Evolutionary conservation across 2,329 filamentous ascomycete genomes (phyloP), one percentile per base, ranked within the genome.

Genomic region (Mariannaea elegans): DNA sequence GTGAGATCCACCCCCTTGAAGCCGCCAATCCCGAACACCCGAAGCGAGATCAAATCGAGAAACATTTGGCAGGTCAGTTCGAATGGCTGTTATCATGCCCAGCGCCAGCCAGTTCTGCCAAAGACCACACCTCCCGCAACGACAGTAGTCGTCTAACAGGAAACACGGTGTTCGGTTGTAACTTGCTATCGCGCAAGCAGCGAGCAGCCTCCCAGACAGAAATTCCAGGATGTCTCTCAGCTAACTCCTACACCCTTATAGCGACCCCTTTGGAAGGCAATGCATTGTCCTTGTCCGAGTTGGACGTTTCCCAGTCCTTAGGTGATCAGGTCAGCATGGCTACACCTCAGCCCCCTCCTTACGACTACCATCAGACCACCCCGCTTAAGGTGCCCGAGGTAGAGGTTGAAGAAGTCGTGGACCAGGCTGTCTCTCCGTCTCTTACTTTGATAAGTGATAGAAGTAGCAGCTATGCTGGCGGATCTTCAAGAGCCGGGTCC

Each of bases 101-200:
- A 44, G 66, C 65, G 56, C 63, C 73, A 67, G 57, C 63, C 29
- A 64, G 62, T 65, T 68, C 65, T 47, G 62, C 61, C 61, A 66
- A 63, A 39, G 52, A 62, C 51, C 58, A 45, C 41, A 59, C 53
- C 51, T 46, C 53, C 24, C 48, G 55, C 32, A 39, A 67, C 47
- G 59, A 59, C 49, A 51, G 54, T 36, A 45, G 45, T 47, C 41
- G 45, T 61, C 52, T 55, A n/a, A 46, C 61, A 58, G 59, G 68
- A 61, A 72, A 66, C 51, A 76, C 74, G 64, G 69, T 81, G 16
- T 81, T 83, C 64, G 84, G 83, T 56, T 86, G 84, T 75, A 87
- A 84, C 66, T 72, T 87, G 55, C 67, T 87, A 59, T 75, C 75
- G 45, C 76, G 77, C 61, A 70, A 71, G 50, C 66, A 73, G 47